These are phyloP conservation scores for Pochonia chlamydosporia DNA, from an alignment of 2,329 filamentous ascomycete species.

Conservation along the genomic window DNA sequence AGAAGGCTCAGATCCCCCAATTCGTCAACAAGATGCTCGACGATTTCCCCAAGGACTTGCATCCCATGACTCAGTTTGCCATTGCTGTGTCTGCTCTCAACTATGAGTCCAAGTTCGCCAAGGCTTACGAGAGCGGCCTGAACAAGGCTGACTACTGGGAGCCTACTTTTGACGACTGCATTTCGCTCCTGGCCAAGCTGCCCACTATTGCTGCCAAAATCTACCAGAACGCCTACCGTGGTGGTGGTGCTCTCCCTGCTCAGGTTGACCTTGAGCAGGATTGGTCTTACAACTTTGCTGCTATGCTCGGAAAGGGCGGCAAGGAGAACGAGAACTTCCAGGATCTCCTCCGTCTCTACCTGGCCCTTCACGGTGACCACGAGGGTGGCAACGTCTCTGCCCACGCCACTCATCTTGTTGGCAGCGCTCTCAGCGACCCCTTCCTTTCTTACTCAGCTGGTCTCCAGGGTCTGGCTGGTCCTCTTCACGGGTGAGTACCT, in stretches of 20 bases:
- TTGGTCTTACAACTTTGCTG: slow-evolving; percentile 98
- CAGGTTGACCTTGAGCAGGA: slow-evolving; percentile 80
- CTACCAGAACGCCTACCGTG: slow-evolving; percentile 83
- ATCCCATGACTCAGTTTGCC: slow-evolving; percentile 98
- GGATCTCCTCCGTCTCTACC: slow-evolving; percentile 86
- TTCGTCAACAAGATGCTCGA: slow-evolving; percentile 87
- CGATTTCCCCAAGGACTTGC: slow-evolving; percentile 80
- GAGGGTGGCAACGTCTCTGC: slow-evolving; percentile 97
- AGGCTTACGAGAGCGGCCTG: slow-evolving; percentile 83
- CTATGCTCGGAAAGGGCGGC: slow-evolving; percentile 87
- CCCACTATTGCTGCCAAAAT: slow-evolving; percentile 96
- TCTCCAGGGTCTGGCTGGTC: slow-evolving; percentile 91
- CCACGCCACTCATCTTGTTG: slow-evolving; percentile 90
- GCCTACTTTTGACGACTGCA: slow-evolving; percentile 91
- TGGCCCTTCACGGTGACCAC: slow-evolving; percentile 95
- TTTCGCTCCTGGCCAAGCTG: slow-evolving; percentile 90
- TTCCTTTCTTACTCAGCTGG: slow-evolving; percentile 96
- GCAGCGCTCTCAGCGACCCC: slow-evolving; percentile 87
- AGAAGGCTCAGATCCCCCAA: slow-evolving; percentile 73
- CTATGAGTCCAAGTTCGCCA: slow-evolving; percentile 89
- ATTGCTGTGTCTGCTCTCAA: slow-evolving; percentile 95
- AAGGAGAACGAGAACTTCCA: slow-evolving; percentile 90
- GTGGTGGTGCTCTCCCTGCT: slow-evolving; percentile 67
- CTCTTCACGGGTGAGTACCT: slow-evolving; percentile 50
- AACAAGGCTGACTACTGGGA: slow-evolving; percentile 99